Base-by-base conservation (phyloP, 1,284 basidiomycete species). In the Macrocybe sp. region DNA sequence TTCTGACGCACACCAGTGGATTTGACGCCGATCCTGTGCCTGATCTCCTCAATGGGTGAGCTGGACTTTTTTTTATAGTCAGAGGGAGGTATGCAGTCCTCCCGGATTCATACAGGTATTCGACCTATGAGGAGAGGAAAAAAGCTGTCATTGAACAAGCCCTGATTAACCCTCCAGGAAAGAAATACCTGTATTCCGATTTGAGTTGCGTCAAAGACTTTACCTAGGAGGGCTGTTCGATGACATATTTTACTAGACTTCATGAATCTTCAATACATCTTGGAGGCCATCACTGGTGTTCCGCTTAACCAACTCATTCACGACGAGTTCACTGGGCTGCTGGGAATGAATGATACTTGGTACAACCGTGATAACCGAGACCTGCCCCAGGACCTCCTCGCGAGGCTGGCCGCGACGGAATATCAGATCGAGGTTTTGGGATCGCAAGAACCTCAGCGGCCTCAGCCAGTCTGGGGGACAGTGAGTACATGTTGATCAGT, bases 1-100 rank as follows among this genome's bases (percentile, higher is more conserved):
- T 62, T 22, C 41, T 62, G 9, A 62, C 60, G 7, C 60, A 62
- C 43, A 62, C 58, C 3, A 58, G 58, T 43, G 60, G 60, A 2
- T 58, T 62, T 37, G 55, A 57, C 36, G 52, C 58, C 11, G 59
- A 59, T 50, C 60, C 60, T n/a, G 42, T 48, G 32, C 60, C 60
- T 16, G 56, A 50, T n/a, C 51, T 62, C 7, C 57, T 55, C 54
- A 49, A 49, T 29, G 57, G 58, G 58, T 55, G 16, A 33, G 54
- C 12, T 16, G 9, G 2, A 36, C 6, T 28, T 8, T 7, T 8
- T 10, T 35, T 22, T 10, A 33, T 22, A 11, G 7, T n/a, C 7
- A 16, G 12, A 14, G 33, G 9, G 33, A 5, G 16, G 40, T 41
- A 40, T 9, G 22, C 22, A 16, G 28, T 36, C 9, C 7, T 37